phyloP scores from a whole-genome alignment of 495 filamentous ascomycete genomes.

The Cetradonia linearis region DNA sequence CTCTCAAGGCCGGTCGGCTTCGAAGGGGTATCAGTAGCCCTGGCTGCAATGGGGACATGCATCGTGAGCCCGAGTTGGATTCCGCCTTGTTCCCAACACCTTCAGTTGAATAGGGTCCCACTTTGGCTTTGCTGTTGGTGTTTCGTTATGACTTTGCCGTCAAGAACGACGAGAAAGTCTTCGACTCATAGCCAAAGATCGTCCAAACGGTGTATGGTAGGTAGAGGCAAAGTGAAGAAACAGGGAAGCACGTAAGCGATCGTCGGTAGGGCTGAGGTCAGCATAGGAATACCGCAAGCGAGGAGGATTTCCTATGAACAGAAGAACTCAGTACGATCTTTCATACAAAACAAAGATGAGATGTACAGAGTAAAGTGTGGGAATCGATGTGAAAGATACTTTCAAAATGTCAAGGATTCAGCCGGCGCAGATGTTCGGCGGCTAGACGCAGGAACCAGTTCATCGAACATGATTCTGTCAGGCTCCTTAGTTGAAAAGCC shows the following conservation, averaged over 20 bases:
- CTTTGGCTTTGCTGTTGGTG: neutral
- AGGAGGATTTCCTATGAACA: neutral
- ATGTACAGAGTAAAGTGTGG: neutral
- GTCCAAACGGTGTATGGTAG: neutral
- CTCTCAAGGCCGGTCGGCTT: constrained; percentile 4
- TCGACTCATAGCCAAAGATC: neutral
- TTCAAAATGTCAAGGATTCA: neutral
- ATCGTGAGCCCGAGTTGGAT: constrained; percentile 7
- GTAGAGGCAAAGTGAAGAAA: constrained; percentile 1
- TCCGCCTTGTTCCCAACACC: neutral
- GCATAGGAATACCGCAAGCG: neutral
- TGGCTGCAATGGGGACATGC: constrained; percentile 13
- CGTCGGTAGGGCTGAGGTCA: constrained; percentile 9
- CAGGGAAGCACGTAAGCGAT: constrained; percentile 7
- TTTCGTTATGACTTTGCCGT: neutral
- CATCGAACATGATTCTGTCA: neutral
- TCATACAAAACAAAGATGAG: too few relatives aligned
- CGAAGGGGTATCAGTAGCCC: constrained; percentile 4
- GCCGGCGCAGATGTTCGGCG: constrained; percentile 6
- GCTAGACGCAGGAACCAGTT: constrained; percentile 12
- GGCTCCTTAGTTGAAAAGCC: neutral
- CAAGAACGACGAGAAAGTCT: neutral
- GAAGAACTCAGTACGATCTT: neutral
- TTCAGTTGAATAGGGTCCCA: neutral
- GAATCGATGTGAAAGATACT: neutral